Evolutionary conservation across 768 basidiomycete species (phyloP), one percentile per base, ranked within the genome.

Genomic region (Glaciozyma martinii): DNA sequence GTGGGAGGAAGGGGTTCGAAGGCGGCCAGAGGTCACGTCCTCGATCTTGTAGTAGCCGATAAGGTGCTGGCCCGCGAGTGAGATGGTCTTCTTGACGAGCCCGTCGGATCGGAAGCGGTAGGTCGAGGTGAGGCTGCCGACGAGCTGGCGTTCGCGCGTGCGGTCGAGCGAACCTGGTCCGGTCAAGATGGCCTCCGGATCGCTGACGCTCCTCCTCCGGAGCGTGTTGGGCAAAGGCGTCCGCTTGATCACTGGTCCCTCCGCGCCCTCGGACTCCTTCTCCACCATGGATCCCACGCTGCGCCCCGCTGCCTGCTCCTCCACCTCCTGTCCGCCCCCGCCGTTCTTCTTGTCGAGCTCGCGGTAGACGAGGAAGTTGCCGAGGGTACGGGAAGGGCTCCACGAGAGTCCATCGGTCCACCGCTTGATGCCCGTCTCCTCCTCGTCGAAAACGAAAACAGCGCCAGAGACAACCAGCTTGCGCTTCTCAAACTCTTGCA

Each of bases 391-490:
- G 70, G 86, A 88, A 0, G 93, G 93, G 71, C 87, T 89, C 93
- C 93, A 95, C 75, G 88, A 87, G 75, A 89, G 86, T n/a, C 92
- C 91, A 78, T 98, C 93, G 2, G 93, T 98, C 68, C 67, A 76
- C 52, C 93, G 83, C 79, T 93, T 94, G 79, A 98, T 98, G 32
- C 92, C 91, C 73, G 89, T 90, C 78, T 94, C 91, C 73, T 90
- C 87, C 79, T 95, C 93, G 76, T 98, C 90, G 74, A 95, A 98
- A 70, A 95, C 93, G 73, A 97, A 98, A 16, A 98, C 90, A 10
- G 88, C 88, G 62, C 93, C 93, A 9, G 86, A 88, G 23, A 86
- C 86, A 75, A 98, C 92, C 86, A 94, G 89, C 74, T 85, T 86
- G 63, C 90, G 83, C 69, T 74, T 71, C 76, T 98, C 93, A 40